Percentiles rank a stretch among this genome's conserved stretches.
Conservation (phyloP, 164 flowering plant species). For the Pachysandra terminalis region DNA sequence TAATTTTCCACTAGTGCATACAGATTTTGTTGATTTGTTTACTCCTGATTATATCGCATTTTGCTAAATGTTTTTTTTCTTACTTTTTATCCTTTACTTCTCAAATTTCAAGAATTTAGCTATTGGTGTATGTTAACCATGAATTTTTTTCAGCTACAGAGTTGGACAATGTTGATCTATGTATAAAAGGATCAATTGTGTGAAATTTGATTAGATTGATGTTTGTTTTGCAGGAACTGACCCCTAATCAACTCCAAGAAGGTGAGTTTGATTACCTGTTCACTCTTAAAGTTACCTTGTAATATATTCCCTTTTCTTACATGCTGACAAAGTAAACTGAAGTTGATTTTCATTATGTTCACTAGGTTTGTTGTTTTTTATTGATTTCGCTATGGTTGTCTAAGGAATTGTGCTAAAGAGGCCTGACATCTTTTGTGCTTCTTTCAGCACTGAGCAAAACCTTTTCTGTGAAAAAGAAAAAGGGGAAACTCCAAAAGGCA, state of each 20-base stretch:
- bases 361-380: not conserved
- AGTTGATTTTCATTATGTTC: not conserved
- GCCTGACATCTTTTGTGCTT: conserved; percentile 17
- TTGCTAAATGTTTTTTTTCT: not conserved
- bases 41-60: too few relatives aligned
- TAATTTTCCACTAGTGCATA: too few relatives aligned
- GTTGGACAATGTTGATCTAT: not conserved
- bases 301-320: not conserved
- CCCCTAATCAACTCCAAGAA: conserved; percentile 89
- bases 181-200: not conserved
- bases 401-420: not conserved
- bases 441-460: conserved; percentile 79
- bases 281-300: not conserved
- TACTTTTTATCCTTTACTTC: too few relatives aligned
- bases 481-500: conserved; percentile 85
- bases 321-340: not conserved
- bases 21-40: too few relatives aligned
- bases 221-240: conserved; percentile 61
- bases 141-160: not conserved
- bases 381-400: not conserved
- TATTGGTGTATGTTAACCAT: not conserved
- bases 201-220: conserved; percentile 7
- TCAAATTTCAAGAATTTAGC: not conserved
- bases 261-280: conserved; percentile 44
- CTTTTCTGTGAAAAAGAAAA: conserved; percentile 73